These are phyloP conservation scores for Coemansia sp. DNA, from an alignment of 192 early-diverging fungal species.

Conservation along the genomic window DNA sequence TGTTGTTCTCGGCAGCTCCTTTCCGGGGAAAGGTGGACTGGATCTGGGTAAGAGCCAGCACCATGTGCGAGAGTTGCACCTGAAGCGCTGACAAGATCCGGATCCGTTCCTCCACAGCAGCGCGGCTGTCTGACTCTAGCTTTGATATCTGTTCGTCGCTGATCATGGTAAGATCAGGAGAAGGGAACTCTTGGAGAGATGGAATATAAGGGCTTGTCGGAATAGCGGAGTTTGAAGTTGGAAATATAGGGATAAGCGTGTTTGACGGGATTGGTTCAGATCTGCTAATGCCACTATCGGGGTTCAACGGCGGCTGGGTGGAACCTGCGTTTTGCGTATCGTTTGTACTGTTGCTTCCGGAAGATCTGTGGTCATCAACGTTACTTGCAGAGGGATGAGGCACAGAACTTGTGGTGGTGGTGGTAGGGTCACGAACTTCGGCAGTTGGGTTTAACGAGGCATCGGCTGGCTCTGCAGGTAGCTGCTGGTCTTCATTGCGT, in stretches of 20 bases:
- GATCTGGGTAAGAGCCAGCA: conserved; percentile 43
- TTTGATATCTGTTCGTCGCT: conserved; percentile 60
- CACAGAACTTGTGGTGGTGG: too few relatives aligned
- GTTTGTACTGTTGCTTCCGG: neutral
- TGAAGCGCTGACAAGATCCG: conserved; percentile 63
- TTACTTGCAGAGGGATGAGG: neutral
- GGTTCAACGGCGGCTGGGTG: neutral
- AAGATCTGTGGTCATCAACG: neutral
- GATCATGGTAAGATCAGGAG: conserved; percentile 50
- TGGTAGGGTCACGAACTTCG: neutral
- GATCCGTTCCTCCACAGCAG: conserved; percentile 64
- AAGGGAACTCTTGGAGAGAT: conserved; percentile 36
- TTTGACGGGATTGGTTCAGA: neutral
- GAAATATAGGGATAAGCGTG: conserved; percentile 34
- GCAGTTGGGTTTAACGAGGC: neutral
- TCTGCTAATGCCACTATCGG: neutral
- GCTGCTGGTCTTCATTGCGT: conserved; percentile 10
- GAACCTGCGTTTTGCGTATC: neutral
- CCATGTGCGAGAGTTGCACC: conserved; percentile 58
- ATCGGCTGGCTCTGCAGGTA: neutral
- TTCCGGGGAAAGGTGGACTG: conserved; percentile 27
- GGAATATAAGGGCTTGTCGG: conserved; percentile 20
- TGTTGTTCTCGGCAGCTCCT: neutral
- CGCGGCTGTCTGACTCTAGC: conserved; percentile 58
- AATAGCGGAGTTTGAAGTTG: neutral